Evolutionary conservation across 1,284 basidiomycete genomes (phyloP), one percentile per base, ranked within the genome.

Genomic region (Uromyces viciae-fabae): DNA sequence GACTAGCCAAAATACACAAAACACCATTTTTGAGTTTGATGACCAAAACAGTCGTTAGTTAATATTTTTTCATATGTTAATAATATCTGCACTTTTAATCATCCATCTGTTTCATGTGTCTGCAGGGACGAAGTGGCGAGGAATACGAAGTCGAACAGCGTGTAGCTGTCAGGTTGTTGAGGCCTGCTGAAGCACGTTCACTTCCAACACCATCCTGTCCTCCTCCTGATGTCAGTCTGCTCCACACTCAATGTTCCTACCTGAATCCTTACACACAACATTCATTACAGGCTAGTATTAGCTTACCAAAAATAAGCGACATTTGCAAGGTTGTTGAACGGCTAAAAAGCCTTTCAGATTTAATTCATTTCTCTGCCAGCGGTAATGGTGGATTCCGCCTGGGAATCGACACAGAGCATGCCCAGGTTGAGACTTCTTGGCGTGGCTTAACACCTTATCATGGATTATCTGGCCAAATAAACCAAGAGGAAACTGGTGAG

Each of bases 161-260:
- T 75, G 84, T 88, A 40, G 84, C 85, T 28, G 85, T 88, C 43
- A 84, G 92, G 73, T 90, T 97, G 7, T 88, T 94, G 87, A 90
- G 90, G 69, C 90, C 91, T 0, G 87, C 88, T 0, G 92, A 95
- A 81, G 90, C 93, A 19, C 90, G 89, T 25, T 90, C 89, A 82
- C 88, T 96, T 77, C 89, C 88, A 25, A 94, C 96, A 85, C 94
- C 94, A 0, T 85, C 93, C 83, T 95, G 94, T 86, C 94, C 94
- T 0, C 91, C 93, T 60, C 93, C 94, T 8, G 92, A 96, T 84
- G 94, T 94, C 83, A 81, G 90, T 85, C 82, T 82, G 62, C 42
- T 43, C 82, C n/a, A n/a, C n/a, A n/a, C n/a, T n/a, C n/a, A n/a
- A n/a, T n/a, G n/a, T n/a, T n/a, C n/a, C n/a, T n/a, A n/a, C n/a